A percentile compares a stretch with the other conserved stretches of the same genome.
phyloP scores from a whole-genome alignment of 2,329 filamentous ascomycete species.

The Paecilomyces fulvus region DNA sequence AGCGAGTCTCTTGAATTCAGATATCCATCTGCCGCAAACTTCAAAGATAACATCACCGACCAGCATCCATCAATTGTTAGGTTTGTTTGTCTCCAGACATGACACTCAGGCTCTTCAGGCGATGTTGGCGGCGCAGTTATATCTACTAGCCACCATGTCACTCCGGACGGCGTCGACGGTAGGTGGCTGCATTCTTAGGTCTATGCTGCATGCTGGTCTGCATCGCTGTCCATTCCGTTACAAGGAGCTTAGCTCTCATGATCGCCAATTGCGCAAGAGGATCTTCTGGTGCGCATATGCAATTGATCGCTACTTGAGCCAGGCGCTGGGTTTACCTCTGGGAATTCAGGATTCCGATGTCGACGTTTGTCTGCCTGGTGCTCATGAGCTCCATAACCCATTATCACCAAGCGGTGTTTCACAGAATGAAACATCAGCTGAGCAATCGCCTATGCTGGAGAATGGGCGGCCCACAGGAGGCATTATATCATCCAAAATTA shows the following conservation, averaged over 20 bases:
- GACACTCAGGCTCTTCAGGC: constrained; percentile 43
- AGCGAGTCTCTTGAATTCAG: constrained; percentile 27
- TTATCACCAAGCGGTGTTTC: constrained; percentile 2
- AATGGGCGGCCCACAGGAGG: not conserved
- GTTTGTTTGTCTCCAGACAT: constrained; percentile 31
- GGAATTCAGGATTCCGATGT: constrained; percentile 36
- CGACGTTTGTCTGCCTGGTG: constrained; percentile 39
- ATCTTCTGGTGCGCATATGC: constrained; percentile 37
- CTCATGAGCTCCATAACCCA: constrained; percentile 31
- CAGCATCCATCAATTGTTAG: constrained; percentile 30
- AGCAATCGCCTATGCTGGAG: not conserved
- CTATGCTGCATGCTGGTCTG: constrained; percentile 43
- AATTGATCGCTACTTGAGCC: constrained; percentile 33
- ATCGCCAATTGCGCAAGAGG: constrained; percentile 33
- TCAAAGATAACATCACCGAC: constrained; percentile 31
- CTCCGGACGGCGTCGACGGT: constrained; percentile 42
- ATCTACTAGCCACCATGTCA: constrained; percentile 41
- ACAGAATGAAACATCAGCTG: constrained; percentile 2
- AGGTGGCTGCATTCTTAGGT: constrained; percentile 39
- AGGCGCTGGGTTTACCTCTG: constrained; percentile 31
- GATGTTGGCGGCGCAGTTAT: constrained; percentile 41
- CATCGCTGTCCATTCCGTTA: constrained; percentile 47
- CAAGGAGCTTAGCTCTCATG: constrained; percentile 34
- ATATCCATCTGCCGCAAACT: constrained; percentile 23
- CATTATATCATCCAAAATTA: not conserved